phyloP scores from a whole-genome alignment of 352 stramenopile genomes.

The Elongisporangium senticosum region DNA sequence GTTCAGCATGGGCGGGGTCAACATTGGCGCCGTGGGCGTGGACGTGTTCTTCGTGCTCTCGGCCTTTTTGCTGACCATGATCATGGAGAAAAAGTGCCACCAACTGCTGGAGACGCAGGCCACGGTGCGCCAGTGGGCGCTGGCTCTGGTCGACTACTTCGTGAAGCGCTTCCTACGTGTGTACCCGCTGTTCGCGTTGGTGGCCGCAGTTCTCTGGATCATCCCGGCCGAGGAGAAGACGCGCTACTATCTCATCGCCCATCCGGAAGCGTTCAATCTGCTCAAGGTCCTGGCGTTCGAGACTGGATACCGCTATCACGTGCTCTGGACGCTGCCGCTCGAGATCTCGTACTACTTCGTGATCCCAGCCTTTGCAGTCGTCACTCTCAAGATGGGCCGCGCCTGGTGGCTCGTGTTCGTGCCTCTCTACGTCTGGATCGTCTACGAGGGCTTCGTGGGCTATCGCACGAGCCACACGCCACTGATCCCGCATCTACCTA shows the following conservation, averaged over 20 bases:
- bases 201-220: too few species aligned
- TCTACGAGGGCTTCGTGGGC: constrained; percentile 13
- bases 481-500: constrained; percentile 20
- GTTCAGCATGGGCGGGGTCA: constrained; percentile 16
- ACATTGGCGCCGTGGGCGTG: constrained; percentile 23
- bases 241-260: too few species aligned
- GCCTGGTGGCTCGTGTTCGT: constrained; percentile 19
- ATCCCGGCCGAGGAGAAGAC: too few species aligned
- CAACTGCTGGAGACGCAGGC: constrained; percentile 15
- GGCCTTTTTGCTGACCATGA: constrained; percentile 32
- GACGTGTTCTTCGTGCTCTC: constrained; percentile 47
- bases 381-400: constrained; percentile 6
- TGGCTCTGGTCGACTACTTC: constrained; percentile 15
- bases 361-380: constrained; percentile 31
- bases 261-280: constrained; percentile 22
- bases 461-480: constrained; percentile 21
- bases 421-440: constrained; percentile 16
- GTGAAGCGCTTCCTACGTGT: constrained; percentile 23
- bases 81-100: constrained; percentile 28
- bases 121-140: constrained; percentile 8
- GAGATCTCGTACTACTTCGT: constrained; percentile 42
- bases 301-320: constrained; percentile 24
- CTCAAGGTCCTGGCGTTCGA: constrained; percentile 34
- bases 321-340: constrained; percentile 49
- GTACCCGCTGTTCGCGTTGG: constrained; percentile 22